These are phyloP conservation scores for Termitomyces titanicus DNA, from an alignment of 768 basidiomycete species.

Conservation along the genomic window DNA sequence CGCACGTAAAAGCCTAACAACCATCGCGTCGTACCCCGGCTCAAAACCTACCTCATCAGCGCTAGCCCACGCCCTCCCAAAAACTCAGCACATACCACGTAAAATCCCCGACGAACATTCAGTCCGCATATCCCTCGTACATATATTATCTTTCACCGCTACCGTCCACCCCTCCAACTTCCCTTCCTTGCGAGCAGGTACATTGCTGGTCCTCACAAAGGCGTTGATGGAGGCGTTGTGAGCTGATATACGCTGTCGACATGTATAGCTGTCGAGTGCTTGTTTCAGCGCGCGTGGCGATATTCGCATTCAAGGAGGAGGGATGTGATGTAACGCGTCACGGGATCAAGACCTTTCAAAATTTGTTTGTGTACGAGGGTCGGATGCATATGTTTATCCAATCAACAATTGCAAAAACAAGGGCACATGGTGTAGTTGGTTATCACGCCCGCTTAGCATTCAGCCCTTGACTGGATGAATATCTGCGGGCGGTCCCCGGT, in stretches of 20 bases:
- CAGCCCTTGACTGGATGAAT: too few relatives aligned
- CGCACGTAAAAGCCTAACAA: conserved; percentile 56
- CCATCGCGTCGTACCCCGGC: conserved; percentile 86
- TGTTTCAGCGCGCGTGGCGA: neutral
- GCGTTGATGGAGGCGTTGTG: conserved; percentile 51
- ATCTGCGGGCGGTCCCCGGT: too few relatives aligned
- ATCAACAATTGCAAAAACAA: too few relatives aligned
- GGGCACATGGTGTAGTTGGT: too few relatives aligned
- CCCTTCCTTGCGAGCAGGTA: conserved; percentile 3
- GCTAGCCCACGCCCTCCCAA: neutral
- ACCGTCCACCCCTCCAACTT: conserved; percentile 39
- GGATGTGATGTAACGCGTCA: too few relatives aligned
- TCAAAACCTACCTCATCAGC: conserved; percentile 49
- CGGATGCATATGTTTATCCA: too few relatives aligned
- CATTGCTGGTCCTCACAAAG: conserved; percentile 35
- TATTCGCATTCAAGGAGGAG: neutral
- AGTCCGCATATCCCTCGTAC: conserved; percentile 55
- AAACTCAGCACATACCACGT: conserved; percentile 38
- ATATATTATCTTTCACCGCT: conserved; percentile 88
- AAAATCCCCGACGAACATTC: conserved; percentile 83
- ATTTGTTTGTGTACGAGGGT: too few relatives aligned
- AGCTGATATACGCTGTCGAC: conserved; percentile 21
- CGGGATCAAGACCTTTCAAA: too few relatives aligned
- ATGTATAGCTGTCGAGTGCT: neutral
- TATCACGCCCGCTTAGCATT: too few relatives aligned